phyloP scores from a whole-genome alignment of 305 asterid genomes.

The Galium porrigens region DNA sequence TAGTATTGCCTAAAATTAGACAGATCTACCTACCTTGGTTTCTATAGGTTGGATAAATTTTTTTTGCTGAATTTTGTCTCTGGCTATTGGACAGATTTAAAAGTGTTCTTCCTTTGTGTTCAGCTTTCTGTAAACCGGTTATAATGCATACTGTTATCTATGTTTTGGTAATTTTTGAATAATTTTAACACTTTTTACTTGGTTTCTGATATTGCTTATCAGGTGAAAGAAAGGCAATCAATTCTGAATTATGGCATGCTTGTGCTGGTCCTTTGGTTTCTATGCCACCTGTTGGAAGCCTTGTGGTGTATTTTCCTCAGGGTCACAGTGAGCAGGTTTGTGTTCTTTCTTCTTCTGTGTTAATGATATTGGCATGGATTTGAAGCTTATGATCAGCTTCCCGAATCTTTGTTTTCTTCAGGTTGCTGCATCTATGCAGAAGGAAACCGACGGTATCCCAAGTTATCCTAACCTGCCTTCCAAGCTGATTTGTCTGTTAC shows the following conservation, averaged over 20 bases:
- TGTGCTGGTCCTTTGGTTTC: conserved; percentile 96
- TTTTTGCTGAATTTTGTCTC: neutral
- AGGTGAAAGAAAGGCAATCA: conserved; percentile 63
- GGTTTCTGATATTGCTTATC: conserved; percentile 13
- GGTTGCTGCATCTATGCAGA: conserved; percentile 98
- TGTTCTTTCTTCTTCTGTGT: conserved; percentile 4
- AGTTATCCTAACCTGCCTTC: conserved; percentile 93
- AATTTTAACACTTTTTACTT: neutral
- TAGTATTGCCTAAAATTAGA: neutral
- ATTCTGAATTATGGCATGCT: conserved; percentile 97
- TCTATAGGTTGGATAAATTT: neutral
- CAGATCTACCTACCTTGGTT: conserved; percentile 5
- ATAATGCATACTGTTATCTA: neutral
- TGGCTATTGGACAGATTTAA: neutral
- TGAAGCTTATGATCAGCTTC: conserved; percentile 12
- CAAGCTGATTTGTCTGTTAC: conserved; percentile 79
- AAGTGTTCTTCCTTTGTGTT: neutral
- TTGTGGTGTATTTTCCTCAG: conserved; percentile 86
- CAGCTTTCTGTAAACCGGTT: neutral
- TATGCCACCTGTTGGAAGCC: conserved; percentile 86
- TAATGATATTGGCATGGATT: neutral
- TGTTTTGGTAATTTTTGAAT: neutral
- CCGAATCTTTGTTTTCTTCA: conserved; percentile 18
- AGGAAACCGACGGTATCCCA: conserved; percentile 71
- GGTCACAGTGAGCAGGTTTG: conserved; percentile 96